Evolutionary conservation across 2,329 filamentous ascomycete species (phyloP).

Genomic region (Didymella arachidicola): DNA sequence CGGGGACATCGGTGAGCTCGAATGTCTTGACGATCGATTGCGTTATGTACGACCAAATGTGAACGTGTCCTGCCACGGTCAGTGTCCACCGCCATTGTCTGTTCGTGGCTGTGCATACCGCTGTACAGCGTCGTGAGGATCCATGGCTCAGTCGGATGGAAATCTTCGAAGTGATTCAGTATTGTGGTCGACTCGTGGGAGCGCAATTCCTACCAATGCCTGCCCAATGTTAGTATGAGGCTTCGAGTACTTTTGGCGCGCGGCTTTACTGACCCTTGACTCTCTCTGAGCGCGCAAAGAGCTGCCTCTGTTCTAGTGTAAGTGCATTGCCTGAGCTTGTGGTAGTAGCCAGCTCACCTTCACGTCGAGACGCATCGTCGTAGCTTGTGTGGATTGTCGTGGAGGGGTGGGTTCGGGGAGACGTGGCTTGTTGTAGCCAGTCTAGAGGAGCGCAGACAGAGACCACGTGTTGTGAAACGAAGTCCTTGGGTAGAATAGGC

Average conservation of each 20-base stretch:
- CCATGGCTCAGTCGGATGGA: slow-evolving; percentile 96
- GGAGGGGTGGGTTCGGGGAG: slow-evolving; percentile 43
- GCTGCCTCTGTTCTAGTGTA: slow-evolving; percentile 70
- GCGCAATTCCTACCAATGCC: slow-evolving; percentile 45
- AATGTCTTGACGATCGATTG: slow-evolving; percentile 96
- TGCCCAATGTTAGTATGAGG: slow-evolving; percentile 37
- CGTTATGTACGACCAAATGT: slow-evolving; percentile 91
- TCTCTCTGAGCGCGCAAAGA: slow-evolving; percentile 89
- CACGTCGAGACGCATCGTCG: slow-evolving; percentile 57
- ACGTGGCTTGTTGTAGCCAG: slow-evolving; percentile 52
- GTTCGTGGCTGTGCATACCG: slow-evolving; percentile 62
- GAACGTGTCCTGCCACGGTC: slow-evolving; percentile 79
- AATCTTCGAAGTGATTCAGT: slow-evolving; percentile 73
- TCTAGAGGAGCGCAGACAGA: slow-evolving; percentile 33
- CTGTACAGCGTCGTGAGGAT: slow-evolving; percentile 94
- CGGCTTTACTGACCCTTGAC: slow-evolving; percentile 67
- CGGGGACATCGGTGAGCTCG: slow-evolving; percentile 96
- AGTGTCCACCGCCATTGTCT: slow-evolving; percentile 27
- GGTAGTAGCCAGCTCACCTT: slow-evolving; percentile 45
- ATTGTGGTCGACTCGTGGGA: slow-evolving; percentile 4
- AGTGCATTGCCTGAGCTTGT: slow-evolving; percentile 36
- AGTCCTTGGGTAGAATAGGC: neutral
- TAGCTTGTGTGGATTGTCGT: slow-evolving; percentile 34
- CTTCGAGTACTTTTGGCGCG: slow-evolving; percentile 8
- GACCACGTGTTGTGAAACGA: slow-evolving; percentile 9